Conservation (phyloP, 805 yeast species). For the Metschnikowia proteae region DNA sequence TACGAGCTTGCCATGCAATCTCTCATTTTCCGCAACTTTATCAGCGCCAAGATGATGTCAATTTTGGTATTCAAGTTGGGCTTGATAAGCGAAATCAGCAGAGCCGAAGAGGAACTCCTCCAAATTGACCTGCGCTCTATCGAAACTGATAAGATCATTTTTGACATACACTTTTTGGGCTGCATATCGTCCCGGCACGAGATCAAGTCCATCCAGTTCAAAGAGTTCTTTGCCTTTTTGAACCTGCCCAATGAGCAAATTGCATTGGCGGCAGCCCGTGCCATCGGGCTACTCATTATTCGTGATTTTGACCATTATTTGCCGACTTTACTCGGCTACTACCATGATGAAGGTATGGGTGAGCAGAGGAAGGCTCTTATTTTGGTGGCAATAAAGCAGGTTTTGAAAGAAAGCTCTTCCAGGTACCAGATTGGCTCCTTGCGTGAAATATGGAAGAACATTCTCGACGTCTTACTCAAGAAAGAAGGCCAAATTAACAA, state of each 20-base stretch:
- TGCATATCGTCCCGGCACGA: conserved; percentile 32
- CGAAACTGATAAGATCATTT: conserved; percentile 20
- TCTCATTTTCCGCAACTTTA: conserved; percentile 20
- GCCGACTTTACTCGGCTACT: conserved; percentile 31
- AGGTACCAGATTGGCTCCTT: conserved; percentile 1
- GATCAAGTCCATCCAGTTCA: conserved; percentile 23
- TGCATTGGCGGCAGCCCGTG: conserved; percentile 47
- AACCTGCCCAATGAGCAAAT: conserved; percentile 27
- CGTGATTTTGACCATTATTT: conserved; percentile 36
- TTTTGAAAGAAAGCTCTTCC: conserved; percentile 16
- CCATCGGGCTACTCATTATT: conserved; percentile 49
- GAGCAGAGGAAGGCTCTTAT: conserved; percentile 13
- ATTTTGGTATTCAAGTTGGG: conserved; percentile 1
- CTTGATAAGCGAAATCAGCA: conserved; percentile 22
- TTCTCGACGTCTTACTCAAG: conserved; percentile 7
- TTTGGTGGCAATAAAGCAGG: conserved; percentile 22
- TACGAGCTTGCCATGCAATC: conserved; percentile 6
- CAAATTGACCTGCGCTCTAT: conserved; percentile 21
- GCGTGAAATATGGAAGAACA: conserved; percentile 12
- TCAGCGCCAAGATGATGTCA: conserved; percentile 31
- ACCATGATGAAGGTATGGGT: conserved; percentile 6
- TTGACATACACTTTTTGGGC: conserved; percentile 46
- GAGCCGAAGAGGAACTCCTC: conserved; percentile 28
- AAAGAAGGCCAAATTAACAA: conserved; percentile 8
- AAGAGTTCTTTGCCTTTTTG: conserved; percentile 26